phyloP scores from a whole-genome alignment of 768 basidiomycete genomes.

The Glaciozyma martinii region DNA sequence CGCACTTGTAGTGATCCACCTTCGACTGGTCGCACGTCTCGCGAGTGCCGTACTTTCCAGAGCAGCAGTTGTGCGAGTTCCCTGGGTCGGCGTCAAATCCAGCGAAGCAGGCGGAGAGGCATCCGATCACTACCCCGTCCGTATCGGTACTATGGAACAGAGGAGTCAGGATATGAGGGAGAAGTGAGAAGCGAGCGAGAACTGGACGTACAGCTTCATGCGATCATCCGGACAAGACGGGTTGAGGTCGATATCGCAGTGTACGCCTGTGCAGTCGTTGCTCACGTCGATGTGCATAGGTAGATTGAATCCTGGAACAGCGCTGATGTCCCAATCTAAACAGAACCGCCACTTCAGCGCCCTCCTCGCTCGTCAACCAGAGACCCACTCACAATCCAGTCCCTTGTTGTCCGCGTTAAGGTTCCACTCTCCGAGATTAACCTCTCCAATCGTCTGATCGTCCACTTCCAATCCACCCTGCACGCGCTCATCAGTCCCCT shows the following conservation, averaged over 20 bases:
- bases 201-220: too few relatives aligned
- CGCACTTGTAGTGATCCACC: neutral
- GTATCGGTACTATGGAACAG: too few relatives aligned
- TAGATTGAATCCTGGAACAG: neutral
- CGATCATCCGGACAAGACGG: neutral
- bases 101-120: neutral
- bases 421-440: too few relatives aligned
- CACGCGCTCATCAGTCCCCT: too few relatives aligned
- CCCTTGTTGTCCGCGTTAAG: too few relatives aligned
- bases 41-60: neutral
- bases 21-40: neutral
- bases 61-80: neutral
- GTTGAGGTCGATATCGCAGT: neutral
- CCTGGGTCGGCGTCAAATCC: neutral
- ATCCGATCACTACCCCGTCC: neutral
- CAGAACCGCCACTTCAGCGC: too few relatives aligned
- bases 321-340: neutral
- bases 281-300: neutral
- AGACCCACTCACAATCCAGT: too few relatives aligned
- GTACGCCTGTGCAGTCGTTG: neutral
- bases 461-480: too few relatives aligned
- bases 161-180: too few relatives aligned
- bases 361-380: too few relatives aligned
- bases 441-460: too few relatives aligned
- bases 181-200: too few relatives aligned